Conservation (phyloP, 129 eudicot species). For the Tanacetum coccineum region DNA sequence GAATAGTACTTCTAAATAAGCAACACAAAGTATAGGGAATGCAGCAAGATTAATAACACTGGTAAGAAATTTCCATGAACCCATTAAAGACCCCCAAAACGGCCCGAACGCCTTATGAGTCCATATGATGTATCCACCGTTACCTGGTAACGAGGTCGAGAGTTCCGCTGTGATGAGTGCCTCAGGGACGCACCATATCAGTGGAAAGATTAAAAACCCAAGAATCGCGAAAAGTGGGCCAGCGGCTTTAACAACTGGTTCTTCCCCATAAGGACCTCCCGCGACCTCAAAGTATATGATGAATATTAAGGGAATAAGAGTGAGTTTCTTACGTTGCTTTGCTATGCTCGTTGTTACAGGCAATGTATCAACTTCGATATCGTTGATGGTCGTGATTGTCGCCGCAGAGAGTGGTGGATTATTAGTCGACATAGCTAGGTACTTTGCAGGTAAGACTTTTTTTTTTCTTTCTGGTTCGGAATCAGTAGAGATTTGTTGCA, state of each 20-base stretch:
- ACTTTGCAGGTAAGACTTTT: too few species aligned
- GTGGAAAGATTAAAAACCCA: conserved; percentile 46
- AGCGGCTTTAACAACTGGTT: conserved; percentile 44
- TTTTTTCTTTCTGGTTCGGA: too few species aligned
- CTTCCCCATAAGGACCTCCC: conserved; percentile 60
- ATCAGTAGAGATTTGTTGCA: too few species aligned
- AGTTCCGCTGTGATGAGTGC: conserved; percentile 56
- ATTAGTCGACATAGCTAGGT: too few species aligned
- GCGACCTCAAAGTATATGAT: conserved; percentile 61
- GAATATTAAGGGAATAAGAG: conserved; percentile 48
- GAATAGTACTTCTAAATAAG: conserved; percentile 29
- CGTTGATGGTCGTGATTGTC: conserved; percentile 5
- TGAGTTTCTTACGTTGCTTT: conserved; percentile 23
- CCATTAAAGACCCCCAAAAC: conserved; percentile 45
- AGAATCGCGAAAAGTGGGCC: conserved; percentile 41
- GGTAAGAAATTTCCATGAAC: conserved; percentile 34
- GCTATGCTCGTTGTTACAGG: conserved; percentile 12
- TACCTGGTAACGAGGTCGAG: conserved; percentile 46
- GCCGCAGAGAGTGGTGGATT: not conserved
- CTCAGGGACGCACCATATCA: conserved; percentile 51
- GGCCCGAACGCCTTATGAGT: conserved; percentile 45
- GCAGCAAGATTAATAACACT: conserved; percentile 41
- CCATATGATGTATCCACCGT: conserved; percentile 52
- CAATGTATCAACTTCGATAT: not conserved
- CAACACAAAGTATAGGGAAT: conserved; percentile 35